Percentiles rank a stretch among this genome's conserved stretches.
phyloP scores from a whole-genome alignment of 2,329 filamentous ascomycete species.

The Colletotrichum sp. region DNA sequence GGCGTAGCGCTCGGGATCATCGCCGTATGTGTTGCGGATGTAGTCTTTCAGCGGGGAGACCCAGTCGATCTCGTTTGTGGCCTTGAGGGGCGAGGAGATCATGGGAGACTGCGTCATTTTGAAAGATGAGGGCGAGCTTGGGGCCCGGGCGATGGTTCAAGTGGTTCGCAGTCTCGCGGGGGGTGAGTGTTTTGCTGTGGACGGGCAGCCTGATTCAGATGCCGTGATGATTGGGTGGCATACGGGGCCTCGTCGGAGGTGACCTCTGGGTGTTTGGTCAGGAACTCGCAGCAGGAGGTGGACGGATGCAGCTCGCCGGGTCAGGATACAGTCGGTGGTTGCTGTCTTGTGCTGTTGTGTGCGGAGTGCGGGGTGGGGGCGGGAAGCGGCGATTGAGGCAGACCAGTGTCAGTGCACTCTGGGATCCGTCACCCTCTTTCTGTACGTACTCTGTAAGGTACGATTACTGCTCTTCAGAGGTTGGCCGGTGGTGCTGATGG shows the following conservation, averaged over 20 bases:
- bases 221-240: conserved; percentile 14
- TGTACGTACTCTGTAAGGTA: conserved; percentile 16
- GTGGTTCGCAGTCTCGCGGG: not conserved
- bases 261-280: not conserved
- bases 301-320: conserved; percentile 16
- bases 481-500: not conserved
- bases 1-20: conserved; percentile 93
- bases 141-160: not conserved
- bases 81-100: conserved; percentile 92
- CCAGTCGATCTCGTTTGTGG: conserved; percentile 99
- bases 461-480: not conserved
- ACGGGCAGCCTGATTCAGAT: conserved; percentile 16
- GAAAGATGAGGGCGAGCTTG: conserved; percentile 22
- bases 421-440: not conserved
- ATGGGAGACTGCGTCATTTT: conserved; percentile 87
- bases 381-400: conserved; percentile 7
- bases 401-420: conserved; percentile 9
- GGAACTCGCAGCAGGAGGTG: conserved; percentile 3
- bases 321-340: conserved; percentile 1
- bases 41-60: conserved; percentile 88
- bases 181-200: not conserved
- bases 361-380: conserved; percentile 19
- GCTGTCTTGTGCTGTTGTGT: conserved; percentile 10
- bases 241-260: conserved; percentile 15
- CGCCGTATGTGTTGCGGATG: conserved; percentile 92